These are phyloP conservation scores for Incumbomyces lentus DNA, from an alignment of 2,329 filamentous ascomycete genomes.

Conservation along the genomic window DNA sequence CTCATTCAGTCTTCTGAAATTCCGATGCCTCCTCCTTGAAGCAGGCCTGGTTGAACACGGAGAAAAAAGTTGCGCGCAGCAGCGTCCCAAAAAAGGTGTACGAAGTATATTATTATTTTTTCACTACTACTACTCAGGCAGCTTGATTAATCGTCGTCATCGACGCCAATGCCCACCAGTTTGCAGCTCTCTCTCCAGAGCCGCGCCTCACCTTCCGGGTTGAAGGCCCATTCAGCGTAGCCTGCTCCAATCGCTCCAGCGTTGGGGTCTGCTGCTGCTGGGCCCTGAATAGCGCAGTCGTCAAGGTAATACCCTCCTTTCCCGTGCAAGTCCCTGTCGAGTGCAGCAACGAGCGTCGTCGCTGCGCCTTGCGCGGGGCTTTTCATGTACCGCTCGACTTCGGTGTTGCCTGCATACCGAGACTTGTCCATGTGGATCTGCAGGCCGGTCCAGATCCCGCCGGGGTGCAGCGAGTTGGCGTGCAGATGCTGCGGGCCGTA, in stretches of 20 bases:
- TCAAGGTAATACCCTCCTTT: conserved; percentile 24
- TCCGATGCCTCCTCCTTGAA: too few species aligned
- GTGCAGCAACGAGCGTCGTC: conserved; percentile 23
- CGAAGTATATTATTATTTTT: too few species aligned
- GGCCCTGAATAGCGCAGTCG: conserved; percentile 14
- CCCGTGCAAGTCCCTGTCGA: conserved; percentile 21
- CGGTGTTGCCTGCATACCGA: background rate
- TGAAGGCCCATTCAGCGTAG: conserved; percentile 14
- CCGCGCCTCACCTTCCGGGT: conserved; percentile 12
- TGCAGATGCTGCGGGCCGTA: conserved; percentile 35
- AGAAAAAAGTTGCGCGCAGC: too few species aligned
- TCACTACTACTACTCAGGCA: too few species aligned
- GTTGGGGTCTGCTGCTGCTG: background rate
- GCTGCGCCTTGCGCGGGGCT: conserved; percentile 29
- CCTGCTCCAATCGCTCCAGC: conserved; percentile 5
- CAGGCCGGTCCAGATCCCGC: conserved; percentile 26
- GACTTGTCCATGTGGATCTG: background rate
- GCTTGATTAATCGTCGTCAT: background rate
- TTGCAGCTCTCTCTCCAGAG: conserved; percentile 14
- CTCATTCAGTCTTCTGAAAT: too few species aligned
- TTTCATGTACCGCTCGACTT: conserved; percentile 22
- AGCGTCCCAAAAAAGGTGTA: too few species aligned
- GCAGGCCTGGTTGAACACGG: too few species aligned
- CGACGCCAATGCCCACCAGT: conserved; percentile 2
- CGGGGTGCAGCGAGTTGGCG: conserved; percentile 38